Base-by-base conservation (phyloP, 192 early-diverging fungal species). In the Rhizophagus sp. region DNA sequence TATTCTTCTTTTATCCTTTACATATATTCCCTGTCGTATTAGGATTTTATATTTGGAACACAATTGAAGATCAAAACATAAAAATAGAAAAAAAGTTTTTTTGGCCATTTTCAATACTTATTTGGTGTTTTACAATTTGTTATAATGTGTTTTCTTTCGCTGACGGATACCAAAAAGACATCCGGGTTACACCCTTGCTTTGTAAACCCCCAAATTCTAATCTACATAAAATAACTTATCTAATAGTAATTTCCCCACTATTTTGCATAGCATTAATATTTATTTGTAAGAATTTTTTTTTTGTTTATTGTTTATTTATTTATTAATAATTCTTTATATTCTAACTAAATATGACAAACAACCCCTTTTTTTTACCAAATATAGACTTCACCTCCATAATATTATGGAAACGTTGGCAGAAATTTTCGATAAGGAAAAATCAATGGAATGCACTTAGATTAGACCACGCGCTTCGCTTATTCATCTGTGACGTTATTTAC, bases 1-100 rank as follows among this genome's bases (percentile, higher is more conserved):
- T 57, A 57, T 22, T 74, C n/a, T 74, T 74, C 15, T 74, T 74
- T 57, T 57, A 33, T 33, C 50, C 73, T 19, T 30, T 74, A 57
- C 50, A 74, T 2, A 19, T 74, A 25, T 74, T 74, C 62, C 24
- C 49, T 19, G 30, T 30, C 2, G 3, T 52, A 33, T 33, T 74
- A 9, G 50, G 24, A 19, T 30, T 62, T 62, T 74, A 27, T 52
- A n/a, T 74, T 62, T 74, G 49, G 22, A 13, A 57, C 5, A 52
- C 47, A 2, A 6, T 30, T 1, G 17, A 30, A n/a, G 27, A 30
- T 30, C 61, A 22, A 33, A 1, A 74, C 13, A 27, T 49, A 9
- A 12, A 12, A 57, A 62, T 74, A 27, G 73, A 74, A 27, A 27
- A 74, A 15, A 52, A 57, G 17, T 33, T 10, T 49, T 74, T 74